A percentile compares a stretch with the other conserved stretches of the same genome.
phyloP scores from a whole-genome alignment of 2,329 filamentous ascomycete genomes.

The Alternaria triticimaculans region DNA sequence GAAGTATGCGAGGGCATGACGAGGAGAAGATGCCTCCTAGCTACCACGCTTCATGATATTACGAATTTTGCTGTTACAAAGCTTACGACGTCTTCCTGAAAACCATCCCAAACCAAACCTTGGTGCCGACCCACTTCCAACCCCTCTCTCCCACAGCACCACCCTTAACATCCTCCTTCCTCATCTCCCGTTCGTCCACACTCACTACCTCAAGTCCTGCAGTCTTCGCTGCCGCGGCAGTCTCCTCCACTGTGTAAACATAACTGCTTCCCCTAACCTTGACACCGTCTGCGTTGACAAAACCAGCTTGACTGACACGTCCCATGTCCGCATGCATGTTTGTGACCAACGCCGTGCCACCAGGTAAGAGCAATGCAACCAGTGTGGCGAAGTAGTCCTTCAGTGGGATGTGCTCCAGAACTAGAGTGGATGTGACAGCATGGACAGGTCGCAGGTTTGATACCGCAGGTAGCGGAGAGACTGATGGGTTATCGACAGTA shows the following conservation, averaged over 20 bases:
- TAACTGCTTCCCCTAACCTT: constrained; percentile 68
- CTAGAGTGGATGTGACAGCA: constrained; percentile 66
- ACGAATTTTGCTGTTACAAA: neutral
- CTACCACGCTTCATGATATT: neutral
- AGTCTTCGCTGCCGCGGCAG: constrained; percentile 56
- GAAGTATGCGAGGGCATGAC: neutral
- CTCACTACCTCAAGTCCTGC: constrained; percentile 41
- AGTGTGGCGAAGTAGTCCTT: constrained; percentile 58
- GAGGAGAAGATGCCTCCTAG: neutral
- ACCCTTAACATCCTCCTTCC: constrained; percentile 35
- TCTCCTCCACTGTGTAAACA: constrained; percentile 60
- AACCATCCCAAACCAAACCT: constrained; percentile 50
- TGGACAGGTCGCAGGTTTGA: constrained; percentile 41
- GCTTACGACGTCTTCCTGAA: constrained; percentile 20
- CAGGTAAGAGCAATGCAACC: constrained; percentile 50
- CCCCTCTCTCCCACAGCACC: constrained; percentile 44
- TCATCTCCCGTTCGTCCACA: constrained; percentile 40
- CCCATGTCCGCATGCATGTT: constrained; percentile 75
- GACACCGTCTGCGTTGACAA: constrained; percentile 58
- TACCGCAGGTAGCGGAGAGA: constrained; percentile 30
- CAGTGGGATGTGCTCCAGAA: constrained; percentile 68
- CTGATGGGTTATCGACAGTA: constrained; percentile 13
- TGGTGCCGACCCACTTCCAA: constrained; percentile 50
- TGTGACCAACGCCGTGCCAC: constrained; percentile 64
- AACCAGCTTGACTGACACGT: constrained; percentile 64